These are phyloP conservation scores for Candolleomyces efflorescens DNA, from an alignment of 768 basidiomycete genomes.

Conservation along the genomic window DNA sequence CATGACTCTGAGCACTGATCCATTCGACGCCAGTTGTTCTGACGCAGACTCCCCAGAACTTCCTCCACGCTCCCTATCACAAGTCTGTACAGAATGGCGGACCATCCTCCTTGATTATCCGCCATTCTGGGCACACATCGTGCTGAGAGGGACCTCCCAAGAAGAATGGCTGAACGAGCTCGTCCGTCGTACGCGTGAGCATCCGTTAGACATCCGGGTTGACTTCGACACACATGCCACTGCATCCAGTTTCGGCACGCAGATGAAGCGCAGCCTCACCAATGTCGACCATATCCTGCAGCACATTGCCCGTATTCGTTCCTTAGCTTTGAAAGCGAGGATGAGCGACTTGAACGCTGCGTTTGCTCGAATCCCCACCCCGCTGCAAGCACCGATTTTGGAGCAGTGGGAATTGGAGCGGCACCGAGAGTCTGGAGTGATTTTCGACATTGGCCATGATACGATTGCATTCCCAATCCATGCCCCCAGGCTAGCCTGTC, in stretches of 20 bases:
- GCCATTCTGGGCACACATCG: background rate
- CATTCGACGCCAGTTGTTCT: background rate
- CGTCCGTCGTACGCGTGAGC: background rate
- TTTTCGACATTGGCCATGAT: background rate
- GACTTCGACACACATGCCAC: background rate
- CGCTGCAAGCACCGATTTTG: background rate
- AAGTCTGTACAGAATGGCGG: background rate
- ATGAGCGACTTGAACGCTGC: background rate
- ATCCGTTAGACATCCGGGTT: background rate
- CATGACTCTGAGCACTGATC: background rate
- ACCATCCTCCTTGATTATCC: background rate
- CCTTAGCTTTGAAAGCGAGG: background rate
- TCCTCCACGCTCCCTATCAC: background rate
- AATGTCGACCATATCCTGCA: background rate
- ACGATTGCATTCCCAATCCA: background rate
- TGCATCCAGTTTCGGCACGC: background rate
- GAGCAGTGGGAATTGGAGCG: background rate
- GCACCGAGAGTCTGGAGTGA: background rate
- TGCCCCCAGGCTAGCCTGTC: background rate
- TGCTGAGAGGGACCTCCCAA: background rate
- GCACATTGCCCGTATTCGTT: background rate
- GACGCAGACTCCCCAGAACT: background rate
- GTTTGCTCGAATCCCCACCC: background rate
- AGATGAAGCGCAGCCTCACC: background rate
- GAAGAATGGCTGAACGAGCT: background rate